phyloP scores from a whole-genome alignment of 192 early-diverging fungal species.

The Ramicandelaber brevisporus region DNA sequence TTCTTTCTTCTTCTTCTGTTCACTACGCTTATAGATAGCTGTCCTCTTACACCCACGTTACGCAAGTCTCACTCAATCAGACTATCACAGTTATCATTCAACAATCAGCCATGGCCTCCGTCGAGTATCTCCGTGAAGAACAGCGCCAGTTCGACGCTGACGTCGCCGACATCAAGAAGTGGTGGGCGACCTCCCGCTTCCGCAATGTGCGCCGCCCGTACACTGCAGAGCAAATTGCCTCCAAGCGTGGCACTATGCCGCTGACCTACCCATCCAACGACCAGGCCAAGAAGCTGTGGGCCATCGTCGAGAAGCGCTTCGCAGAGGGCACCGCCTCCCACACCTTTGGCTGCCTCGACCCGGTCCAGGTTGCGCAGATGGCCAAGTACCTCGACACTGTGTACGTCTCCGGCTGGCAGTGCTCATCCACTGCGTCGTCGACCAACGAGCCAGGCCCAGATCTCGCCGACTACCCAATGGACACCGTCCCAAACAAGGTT shows the following conservation, averaged over 20 bases:
- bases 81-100: too few species aligned
- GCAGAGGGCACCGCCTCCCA: constrained; percentile 51
- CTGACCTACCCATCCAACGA: constrained; percentile 52
- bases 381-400: constrained; percentile 89
- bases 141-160: constrained; percentile 58
- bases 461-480: constrained; percentile 97
- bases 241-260: constrained; percentile 63
- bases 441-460: constrained; percentile 94
- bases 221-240: constrained; percentile 53
- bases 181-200: constrained; percentile 77
- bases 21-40: too few species aligned
- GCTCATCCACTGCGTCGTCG: constrained; percentile 78
- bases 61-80: too few species aligned
- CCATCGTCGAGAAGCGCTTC: constrained; percentile 50
- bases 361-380: constrained; percentile 90
- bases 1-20: too few species aligned
- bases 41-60: too few species aligned
- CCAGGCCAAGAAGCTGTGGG: constrained; percentile 88
- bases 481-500: constrained; percentile 94
- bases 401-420: constrained; percentile 97
- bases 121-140: too few species aligned
- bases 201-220: constrained; percentile 60
- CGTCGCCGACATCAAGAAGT: constrained; percentile 56
- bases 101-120: too few species aligned
- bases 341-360: constrained; percentile 88